Evolutionary conservation across 352 stramenopile genomes (phyloP).

Genomic region (Phytophthora crassamura): DNA sequence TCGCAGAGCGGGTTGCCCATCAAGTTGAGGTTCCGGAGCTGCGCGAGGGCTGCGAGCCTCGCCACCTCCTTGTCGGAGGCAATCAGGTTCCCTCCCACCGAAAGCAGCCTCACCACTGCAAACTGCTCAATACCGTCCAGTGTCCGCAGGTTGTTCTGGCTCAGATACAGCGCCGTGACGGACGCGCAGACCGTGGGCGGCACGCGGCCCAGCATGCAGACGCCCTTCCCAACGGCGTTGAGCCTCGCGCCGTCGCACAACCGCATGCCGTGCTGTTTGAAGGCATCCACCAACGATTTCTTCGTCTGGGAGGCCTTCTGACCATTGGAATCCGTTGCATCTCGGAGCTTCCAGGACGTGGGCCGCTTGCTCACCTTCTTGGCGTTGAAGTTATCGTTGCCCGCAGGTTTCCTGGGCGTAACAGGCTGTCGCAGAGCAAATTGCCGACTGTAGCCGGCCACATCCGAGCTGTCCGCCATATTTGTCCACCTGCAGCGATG

Average conservation of each 20-base stretch:
- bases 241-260: conserved; percentile 79
- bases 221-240: conserved; percentile 69
- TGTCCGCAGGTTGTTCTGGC: conserved; percentile 71
- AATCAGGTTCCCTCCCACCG: conserved; percentile 67
- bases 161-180: conserved; percentile 77
- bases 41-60: conserved; percentile 40
- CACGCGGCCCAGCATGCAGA: conserved; percentile 57
- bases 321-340: conserved; percentile 8
- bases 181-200: conserved; percentile 49
- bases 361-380: conserved; percentile 22
- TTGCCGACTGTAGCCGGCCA: conserved; percentile 32
- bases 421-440: conserved; percentile 32
- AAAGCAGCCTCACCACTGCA: conserved; percentile 59
- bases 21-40: conserved; percentile 74
- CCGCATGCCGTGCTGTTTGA: conserved; percentile 74
- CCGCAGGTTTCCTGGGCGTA: neutral
- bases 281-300: conserved; percentile 67
- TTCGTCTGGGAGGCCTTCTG: conserved; percentile 7
- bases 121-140: conserved; percentile 77
- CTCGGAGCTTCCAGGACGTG: conserved; percentile 14
- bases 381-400: conserved; percentile 17
- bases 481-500: neutral
- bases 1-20: conserved; percentile 79
- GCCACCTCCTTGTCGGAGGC: conserved; percentile 49
- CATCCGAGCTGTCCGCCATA: conserved; percentile 7